Evolutionary conservation across 352 stramenopile species (phyloP), one percentile per base, ranked within the genome.

Genomic region (Globisporangium uncinulatum): DNA sequence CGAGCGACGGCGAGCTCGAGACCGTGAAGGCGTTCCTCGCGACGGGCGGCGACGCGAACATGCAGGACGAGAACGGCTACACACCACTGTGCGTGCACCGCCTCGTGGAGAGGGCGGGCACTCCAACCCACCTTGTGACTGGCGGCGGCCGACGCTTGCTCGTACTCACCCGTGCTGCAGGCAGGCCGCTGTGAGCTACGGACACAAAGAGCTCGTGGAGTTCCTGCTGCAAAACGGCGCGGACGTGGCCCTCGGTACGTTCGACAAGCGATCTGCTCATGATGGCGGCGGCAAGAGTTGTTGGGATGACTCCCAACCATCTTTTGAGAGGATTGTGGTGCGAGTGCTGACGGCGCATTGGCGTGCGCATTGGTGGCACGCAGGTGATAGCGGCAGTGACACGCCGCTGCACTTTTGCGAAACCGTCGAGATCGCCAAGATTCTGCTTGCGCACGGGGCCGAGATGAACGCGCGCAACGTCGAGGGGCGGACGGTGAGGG

Each of bases 101-200:
- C 13, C 17, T 20, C 15, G 10, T n/a, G 47, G 41, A 20, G 7
- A 34, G 11, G 45, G 17, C 4, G 4, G 29, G 36, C 32, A 31
- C 43, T 44, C 10, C 6, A 46, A 31, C 43, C 42, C 4, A 17
- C 56, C 24, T 29, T 29, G 24, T 29, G 13, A 21, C 24, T 62
- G 49, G 17, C 31, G 48, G 24, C 21, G 5, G 44, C 49, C 24
- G n/a, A 59, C 4, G 37, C n/a, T 32, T 44, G 17, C 21, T 20
- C n/a, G 39, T 6, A 44, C 39, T 29, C 24, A 29, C 24, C 24
- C 24, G 39, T 6, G 13, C 39, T 20, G 53, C 47, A 88, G 78
- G 11, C 78, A 88, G 54, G 78, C 78, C 11, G 78, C 78, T 0
- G 78, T 86, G 68, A 86, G 78, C 68, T 88, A 88, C 63, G 82